Base-by-base conservation (phyloP, 345 rosid genomes). In the Lumnitzera littorea region DNA sequence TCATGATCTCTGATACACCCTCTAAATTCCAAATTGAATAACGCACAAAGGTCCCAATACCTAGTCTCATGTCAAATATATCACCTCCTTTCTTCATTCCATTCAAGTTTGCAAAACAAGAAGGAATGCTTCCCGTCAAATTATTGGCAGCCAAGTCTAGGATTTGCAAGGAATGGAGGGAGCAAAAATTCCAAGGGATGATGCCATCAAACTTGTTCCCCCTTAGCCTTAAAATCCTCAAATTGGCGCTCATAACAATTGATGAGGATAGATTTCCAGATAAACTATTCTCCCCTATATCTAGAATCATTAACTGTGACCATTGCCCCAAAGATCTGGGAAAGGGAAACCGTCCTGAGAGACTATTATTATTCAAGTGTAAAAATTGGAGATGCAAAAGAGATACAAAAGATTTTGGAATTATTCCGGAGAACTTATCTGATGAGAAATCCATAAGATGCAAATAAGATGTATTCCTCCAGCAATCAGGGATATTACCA, bases 141-240 rank as follows among this genome's bases (percentile, higher is more conserved):
- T 43, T 62, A 46, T 72, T 72, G 17, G 17, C 4, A 15, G 72
- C 60, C 4, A 67, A 63, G 58, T 72, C 72, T n/a, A 72, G 13
- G 11, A 72, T 23, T 11, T 57, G 67, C 6, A 72, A 67, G 4
- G 15, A 9, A 8, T 57, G 6, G 3, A 66, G 63, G 24, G 16
- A 7, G 23, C 62, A 72, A n/a, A 62, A 12, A 14, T 49, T 20
- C 7, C 8, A 4, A 13, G 52, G 52, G 3, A 50, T 50, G 20
- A 13, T 14, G 16, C 52, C 52, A 2, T 13, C 7, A 7, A 50
- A 13, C 4, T 50, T 16, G 20, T 50, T 50, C 16, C 16, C 15
- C 16, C 52, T 14, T 13, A 50, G 52, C 16, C 52, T 50, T 2
- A 50, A n/a, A 50, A 50, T 50, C 7, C 4, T 4, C 52, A 50